phyloP scores from a whole-genome alignment of 177 flowering plant genomes.

The Vitis hybrid region DNA sequence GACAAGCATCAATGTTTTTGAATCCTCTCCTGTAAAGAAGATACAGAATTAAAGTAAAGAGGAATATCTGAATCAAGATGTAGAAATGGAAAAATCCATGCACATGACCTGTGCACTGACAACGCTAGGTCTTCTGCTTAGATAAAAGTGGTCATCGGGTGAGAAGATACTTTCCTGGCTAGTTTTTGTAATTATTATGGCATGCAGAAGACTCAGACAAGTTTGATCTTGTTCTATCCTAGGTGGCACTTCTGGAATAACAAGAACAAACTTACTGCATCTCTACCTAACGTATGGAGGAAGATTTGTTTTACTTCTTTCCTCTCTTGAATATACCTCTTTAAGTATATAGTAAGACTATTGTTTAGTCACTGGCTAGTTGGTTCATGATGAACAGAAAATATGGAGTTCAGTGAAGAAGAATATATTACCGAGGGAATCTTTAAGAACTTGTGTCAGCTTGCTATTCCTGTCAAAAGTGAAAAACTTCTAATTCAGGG shows the following conservation, averaged over 20 bases:
- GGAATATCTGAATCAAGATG: background rate
- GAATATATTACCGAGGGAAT: conserved; percentile 56
- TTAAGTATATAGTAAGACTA: background rate
- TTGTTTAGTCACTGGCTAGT: background rate
- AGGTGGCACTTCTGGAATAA: background rate
- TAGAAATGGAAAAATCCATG: background rate
- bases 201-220: background rate
- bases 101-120: background rate
- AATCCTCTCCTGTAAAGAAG: conserved; percentile 52
- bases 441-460: conserved; percentile 70
- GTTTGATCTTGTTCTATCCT: background rate
- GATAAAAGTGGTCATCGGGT: background rate
- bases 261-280: background rate
- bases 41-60: background rate
- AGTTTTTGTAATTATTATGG: background rate
- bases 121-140: background rate
- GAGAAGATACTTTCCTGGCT: background rate
- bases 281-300: background rate
- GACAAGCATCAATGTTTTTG: conserved; percentile 73
- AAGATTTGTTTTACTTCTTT: background rate
- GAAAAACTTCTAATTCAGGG: conserved; percentile 4
- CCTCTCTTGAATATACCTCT: background rate
- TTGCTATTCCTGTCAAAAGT: conserved; percentile 69
- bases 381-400: background rate
- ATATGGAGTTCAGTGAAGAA: background rate